These are phyloP conservation scores for Gossypium laxum DNA, from an alignment of 441 rosid genomes.

Conservation along the genomic window DNA sequence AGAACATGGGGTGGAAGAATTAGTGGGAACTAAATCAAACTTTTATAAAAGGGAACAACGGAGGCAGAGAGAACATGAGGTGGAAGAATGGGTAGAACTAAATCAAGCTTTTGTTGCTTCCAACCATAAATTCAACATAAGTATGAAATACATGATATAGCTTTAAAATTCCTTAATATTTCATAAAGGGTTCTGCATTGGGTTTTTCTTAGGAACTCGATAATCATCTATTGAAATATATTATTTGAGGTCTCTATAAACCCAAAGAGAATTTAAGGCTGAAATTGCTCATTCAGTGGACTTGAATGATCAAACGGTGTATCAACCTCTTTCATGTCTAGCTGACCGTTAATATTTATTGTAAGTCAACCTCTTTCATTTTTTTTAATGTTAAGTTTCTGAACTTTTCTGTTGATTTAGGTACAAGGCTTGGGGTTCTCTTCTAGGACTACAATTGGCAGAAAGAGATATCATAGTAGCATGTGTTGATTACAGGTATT, in stretches of 20 bases:
- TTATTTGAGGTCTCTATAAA: background rate
- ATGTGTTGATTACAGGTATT: conserved; percentile 85
- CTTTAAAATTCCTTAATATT: background rate
- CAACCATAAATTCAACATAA: background rate
- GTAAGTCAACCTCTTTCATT: background rate
- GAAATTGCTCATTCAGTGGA: background rate
- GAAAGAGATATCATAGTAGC: conserved; percentile 90
- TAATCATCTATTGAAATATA: background rate
- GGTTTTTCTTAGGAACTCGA: background rate
- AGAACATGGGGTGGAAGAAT: background rate
- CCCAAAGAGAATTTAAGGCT: background rate
- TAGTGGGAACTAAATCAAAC: background rate
- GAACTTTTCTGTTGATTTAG: conserved; percentile 30
- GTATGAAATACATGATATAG: background rate
- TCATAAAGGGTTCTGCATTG: background rate
- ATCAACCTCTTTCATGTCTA: background rate
- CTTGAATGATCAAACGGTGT: background rate
- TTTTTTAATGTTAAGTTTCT: conserved; percentile 15
- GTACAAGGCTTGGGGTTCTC: conserved; percentile 98
- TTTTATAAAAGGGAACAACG: no score
- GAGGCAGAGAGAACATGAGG: no score
- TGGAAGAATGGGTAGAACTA: background rate
- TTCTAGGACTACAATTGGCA: conserved; percentile 83
- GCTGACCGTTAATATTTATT: background rate
- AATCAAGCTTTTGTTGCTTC: background rate